Evolutionary conservation across 768 basidiomycete species (phyloP), one percentile per base, ranked within the genome.

Genomic region (Podaxis sp.): DNA sequence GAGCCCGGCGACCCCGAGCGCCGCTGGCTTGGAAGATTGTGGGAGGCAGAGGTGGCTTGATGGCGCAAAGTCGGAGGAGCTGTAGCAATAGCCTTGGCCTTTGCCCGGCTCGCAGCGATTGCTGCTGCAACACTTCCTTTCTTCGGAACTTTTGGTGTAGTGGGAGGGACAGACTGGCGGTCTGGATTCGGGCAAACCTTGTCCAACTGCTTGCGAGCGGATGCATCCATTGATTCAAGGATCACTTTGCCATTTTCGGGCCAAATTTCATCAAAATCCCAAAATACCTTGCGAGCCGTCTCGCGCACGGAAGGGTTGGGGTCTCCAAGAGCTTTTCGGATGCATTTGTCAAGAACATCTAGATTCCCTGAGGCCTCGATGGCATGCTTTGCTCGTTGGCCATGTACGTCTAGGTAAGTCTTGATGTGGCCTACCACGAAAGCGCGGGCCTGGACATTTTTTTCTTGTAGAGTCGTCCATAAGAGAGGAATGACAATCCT

Each of bases 51-150:
- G 8, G 90, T 93, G 4, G 91, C 90, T 71, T 93, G 91, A 72
- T 94, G 93, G 57, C 89, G 82, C 54, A 92, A 79, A 55, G 84
- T 83, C 3, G 93, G 93, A 19, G 93, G 93, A 8, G 91, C 90
- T 36, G 81, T 87, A 2, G 93, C 91, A 64, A 92, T 92, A 22
- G 85, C 88, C 69, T 88, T 93, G 15, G 92, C 91, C 71, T 93
- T 96, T 15, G 90, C 92, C 24, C 94, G 84, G 71, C 91, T 95
- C 22, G 94, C 93, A 43, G 94, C 94, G 68, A 96, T 91, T 24
- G 92, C 86, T 8, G 94, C 91, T 43, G 91, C 89, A 59, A 95
- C 79, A 62, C 91, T 93, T 50, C 85, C 85, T 74, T 94, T 94
- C 77, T 94, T 94, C 57, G 73, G 73, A 57, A 72, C 75, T 55